Evolutionary conservation across 2,329 filamentous ascomycete genomes (phyloP), one percentile per base, ranked within the genome.

Genomic region (Helicocarpus griseus): DNA sequence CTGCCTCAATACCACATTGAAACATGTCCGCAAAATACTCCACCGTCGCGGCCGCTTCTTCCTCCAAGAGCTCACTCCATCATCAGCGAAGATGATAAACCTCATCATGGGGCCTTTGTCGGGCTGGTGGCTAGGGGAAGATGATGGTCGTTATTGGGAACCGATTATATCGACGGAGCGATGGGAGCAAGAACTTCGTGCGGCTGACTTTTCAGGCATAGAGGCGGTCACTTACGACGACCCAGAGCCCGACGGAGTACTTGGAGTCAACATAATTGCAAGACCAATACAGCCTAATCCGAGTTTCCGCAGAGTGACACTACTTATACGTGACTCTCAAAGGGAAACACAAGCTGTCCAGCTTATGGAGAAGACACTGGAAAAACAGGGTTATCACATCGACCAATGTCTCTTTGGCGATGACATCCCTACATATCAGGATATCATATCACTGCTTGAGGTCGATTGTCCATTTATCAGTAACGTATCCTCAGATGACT

Each of bases 91-190:
- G 11, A 35, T 35, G 17, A 48, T 35, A 9, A n/a, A 21, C 7
- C 36, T 41, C 9, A 41, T 39, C 33, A 41, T 49, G 29, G 54
- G 54, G 24, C 7, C 35, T 9, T 24, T 56, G 6, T 31, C 52
- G 8, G 41, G 54, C 2, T 56, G 52, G 52, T 56, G 54, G 54
- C 14, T 48, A 3, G 52, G 52, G 4, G 49, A 36, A 17, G 31
- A 19, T 6, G 50, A 53, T 45, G 47, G n/a, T 14, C 35, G 52
- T 7, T 8, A 6, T 1, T 6, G 24, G 5, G 35, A 28, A 6
- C 50, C 52, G 1, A 19, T 14, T 33, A 5, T 52, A 9, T 22
- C 19, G 3, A 21, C 33, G 17, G 46, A 52, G 9, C 28, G 31
- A 28, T 54, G 52, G 52, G 28, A 54, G n/a, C 17, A 6, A 13